Conservation (phyloP, 1,284 basidiomycete genomes). For the Coniferiporia sulphurascens region DNA sequence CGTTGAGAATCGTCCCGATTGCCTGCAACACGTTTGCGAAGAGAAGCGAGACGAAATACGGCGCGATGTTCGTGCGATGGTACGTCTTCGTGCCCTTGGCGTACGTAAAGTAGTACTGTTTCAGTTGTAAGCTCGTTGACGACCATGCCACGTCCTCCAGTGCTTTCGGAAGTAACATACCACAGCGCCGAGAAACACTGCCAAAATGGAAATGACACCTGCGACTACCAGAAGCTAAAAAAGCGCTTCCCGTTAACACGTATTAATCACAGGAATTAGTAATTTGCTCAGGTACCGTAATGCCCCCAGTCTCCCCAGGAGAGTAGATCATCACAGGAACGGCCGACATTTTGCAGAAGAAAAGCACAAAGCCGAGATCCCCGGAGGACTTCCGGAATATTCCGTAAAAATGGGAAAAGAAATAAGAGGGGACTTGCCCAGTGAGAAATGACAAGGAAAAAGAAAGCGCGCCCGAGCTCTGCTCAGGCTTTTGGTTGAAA, state of each 20-base stretch:
- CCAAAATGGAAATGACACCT: slow-evolving; percentile 13
- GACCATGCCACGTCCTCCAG: not conserved
- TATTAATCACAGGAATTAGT: too few relatives aligned
- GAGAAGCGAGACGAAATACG: slow-evolving; percentile 36
- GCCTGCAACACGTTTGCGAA: slow-evolving; percentile 39
- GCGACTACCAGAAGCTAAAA: slow-evolving; percentile 11
- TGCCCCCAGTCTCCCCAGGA: not conserved
- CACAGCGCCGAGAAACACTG: slow-evolving; percentile 5
- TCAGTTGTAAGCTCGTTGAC: too few relatives aligned
- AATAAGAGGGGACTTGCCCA: not conserved
- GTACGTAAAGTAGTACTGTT: slow-evolving; percentile 12
- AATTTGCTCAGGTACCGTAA: not conserved
- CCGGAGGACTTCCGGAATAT: not conserved
- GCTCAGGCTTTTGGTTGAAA: not conserved
- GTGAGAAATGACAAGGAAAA: not conserved
- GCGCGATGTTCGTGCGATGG: slow-evolving; percentile 27
- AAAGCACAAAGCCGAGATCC: not conserved
- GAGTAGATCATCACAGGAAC: not conserved
- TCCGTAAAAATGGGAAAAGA: not conserved
- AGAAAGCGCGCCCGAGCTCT: not conserved
- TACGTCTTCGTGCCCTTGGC: slow-evolving; percentile 16
- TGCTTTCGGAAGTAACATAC: not conserved
- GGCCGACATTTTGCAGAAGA: not conserved
- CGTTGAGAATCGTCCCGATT: slow-evolving; percentile 36
- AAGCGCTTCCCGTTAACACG: not conserved